Percentiles rank a stretch among this genome's conserved stretches.
phyloP scores from a whole-genome alignment of 139 green algal species.

The Micractinium sp. region DNA sequence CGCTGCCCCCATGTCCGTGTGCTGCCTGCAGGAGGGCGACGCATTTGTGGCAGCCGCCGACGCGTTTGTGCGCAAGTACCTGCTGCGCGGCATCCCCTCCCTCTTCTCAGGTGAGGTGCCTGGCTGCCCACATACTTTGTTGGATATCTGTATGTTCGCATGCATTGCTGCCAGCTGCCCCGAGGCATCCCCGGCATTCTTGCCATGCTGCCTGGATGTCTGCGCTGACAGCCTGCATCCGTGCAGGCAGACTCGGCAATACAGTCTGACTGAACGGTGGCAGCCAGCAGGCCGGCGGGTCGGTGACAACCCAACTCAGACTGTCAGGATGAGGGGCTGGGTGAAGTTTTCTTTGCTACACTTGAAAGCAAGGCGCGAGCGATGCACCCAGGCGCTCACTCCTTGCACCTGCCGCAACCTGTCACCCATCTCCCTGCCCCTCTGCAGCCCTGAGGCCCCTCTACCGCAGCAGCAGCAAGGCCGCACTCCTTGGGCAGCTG shows the following conservation, averaged over 20 bases:
- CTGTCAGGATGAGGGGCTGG: too few relatives aligned
- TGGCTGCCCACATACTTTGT: background rate
- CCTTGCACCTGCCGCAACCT: background rate
- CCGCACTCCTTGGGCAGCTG: conserved; percentile 38
- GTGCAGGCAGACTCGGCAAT: too few relatives aligned
- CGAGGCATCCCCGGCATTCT: too few relatives aligned
- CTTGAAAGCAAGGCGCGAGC: background rate
- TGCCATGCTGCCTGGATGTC: background rate
- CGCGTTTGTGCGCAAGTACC: conserved; percentile 74
- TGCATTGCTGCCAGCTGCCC: background rate
- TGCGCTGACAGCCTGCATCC: too few relatives aligned
- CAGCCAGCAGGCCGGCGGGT: too few relatives aligned
- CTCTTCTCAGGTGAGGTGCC: conserved; percentile 77
- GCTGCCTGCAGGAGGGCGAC: conserved; percentile 50
- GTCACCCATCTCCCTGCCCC: background rate
- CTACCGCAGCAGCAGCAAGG: conserved; percentile 65
- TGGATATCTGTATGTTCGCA: background rate
- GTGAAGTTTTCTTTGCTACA: background rate
- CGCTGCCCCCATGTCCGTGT: too few relatives aligned
- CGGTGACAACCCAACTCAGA: too few relatives aligned
- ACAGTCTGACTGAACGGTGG: too few relatives aligned
- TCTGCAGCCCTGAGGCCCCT: conserved; percentile 81
- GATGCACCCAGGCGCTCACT: background rate
- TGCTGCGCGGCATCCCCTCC: conserved; percentile 90
- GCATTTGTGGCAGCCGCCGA: conserved; percentile 76